These are phyloP conservation scores for Starmerella vitae DNA, from an alignment of 805 yeast genomes.

Conservation along the genomic window DNA sequence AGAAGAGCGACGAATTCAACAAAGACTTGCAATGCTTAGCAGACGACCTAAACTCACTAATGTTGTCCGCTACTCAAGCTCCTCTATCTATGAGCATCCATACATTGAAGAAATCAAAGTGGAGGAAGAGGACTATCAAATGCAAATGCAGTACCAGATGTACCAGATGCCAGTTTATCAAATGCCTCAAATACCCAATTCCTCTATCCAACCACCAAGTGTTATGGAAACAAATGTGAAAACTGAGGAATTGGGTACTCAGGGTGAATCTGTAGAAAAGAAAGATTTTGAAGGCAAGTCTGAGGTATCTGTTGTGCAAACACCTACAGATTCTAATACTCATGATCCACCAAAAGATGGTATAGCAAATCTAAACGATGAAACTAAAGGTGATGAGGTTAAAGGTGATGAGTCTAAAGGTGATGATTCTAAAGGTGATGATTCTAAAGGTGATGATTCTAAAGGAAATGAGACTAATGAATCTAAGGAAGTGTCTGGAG, in stretches of 20 bases:
- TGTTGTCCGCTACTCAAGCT: slow-evolving; percentile 35
- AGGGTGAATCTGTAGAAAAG: no score
- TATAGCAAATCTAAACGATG: no score
- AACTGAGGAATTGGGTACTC: no score
- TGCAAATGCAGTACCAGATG: no score
- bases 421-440: not conserved
- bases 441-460: not conserved
- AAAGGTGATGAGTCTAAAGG: not conserved
- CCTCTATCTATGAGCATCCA: slow-evolving; percentile 6
- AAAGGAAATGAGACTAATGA: not conserved
- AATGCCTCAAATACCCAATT: no score
- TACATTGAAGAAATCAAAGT: slow-evolving; percentile 4
- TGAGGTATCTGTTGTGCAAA: no score
- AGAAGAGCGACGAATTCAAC: slow-evolving; percentile 59
- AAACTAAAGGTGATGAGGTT: not conserved
- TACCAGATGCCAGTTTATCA: no score
- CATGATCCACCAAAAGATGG: no score
- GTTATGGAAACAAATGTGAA: no score
- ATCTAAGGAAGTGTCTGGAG: not conserved
- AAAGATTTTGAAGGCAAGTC: no score
- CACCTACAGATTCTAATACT: no score
- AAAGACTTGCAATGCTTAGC: slow-evolving; percentile 57
- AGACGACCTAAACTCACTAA: slow-evolving; percentile 48
- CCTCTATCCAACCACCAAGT: no score
- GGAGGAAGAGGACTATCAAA: slow-evolving; percentile 2